Percentiles rank a stretch among this genome's conserved stretches.
These are phyloP conservation scores for Penicillium sp. DNA, from an alignment of 2,329 filamentous ascomycete species.

Conservation along the genomic window DNA sequence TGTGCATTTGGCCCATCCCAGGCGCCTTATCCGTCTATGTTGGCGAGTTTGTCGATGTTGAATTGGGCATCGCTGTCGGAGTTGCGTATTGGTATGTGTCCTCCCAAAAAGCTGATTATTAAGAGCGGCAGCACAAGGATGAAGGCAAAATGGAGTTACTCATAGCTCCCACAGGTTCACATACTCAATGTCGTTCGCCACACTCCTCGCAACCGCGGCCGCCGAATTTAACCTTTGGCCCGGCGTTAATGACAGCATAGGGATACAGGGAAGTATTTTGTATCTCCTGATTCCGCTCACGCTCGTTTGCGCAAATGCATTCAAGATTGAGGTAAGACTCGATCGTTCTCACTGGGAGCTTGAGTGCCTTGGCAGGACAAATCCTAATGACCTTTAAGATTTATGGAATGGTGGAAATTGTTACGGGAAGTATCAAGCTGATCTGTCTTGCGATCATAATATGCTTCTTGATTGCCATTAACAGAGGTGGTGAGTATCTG, in stretches of 20 bases:
- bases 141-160: not conserved
- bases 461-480: slow-evolving; percentile 24
- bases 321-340: slow-evolving; percentile 21
- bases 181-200: slow-evolving; percentile 33
- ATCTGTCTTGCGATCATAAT: slow-evolving; percentile 20
- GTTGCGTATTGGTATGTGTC: slow-evolving; percentile 38
- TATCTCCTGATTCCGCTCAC: slow-evolving; percentile 24
- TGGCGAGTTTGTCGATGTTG: slow-evolving; percentile 39
- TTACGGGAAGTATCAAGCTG: slow-evolving; percentile 27
- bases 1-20: slow-evolving; percentile 41
- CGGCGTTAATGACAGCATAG: slow-evolving; percentile 6
- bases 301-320: slow-evolving; percentile 24
- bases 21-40: slow-evolving; percentile 42
- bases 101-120: not conserved
- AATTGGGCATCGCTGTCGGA: slow-evolving; percentile 39
- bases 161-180: slow-evolving; percentile 26
- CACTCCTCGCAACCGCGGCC: slow-evolving; percentile 31
- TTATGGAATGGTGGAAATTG: slow-evolving; percentile 26
- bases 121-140: not conserved
- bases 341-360: not conserved
- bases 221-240: slow-evolving; percentile 32
- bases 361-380: not conserved
- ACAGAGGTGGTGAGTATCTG: slow-evolving; percentile 20
- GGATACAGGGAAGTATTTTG: slow-evolving; percentile 26
- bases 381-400: slow-evolving; percentile 7